Percentiles rank a stretch among this genome's conserved stretches.
Conservation (phyloP, 305 asterid genomes). For the Striga hermonthica region DNA sequence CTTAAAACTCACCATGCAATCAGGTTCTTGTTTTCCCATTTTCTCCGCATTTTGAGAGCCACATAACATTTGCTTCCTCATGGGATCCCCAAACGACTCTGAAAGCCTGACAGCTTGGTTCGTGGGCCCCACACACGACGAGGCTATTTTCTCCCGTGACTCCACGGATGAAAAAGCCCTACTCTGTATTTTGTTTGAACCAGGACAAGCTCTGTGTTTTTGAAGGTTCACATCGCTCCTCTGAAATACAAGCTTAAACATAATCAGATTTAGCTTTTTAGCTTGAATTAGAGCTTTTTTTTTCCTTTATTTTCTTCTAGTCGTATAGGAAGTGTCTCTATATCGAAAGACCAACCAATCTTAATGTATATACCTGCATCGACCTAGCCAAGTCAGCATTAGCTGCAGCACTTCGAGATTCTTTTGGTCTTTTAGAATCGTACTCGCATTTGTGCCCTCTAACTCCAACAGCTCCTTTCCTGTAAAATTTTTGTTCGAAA, state of each 20-base stretch:
- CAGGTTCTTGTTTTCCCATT: conserved; percentile 39
- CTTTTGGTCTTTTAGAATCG: conserved; percentile 43
- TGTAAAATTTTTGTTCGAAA: conserved; percentile 35
- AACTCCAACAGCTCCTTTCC: conserved; percentile 51
- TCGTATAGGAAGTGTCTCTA: too few species aligned
- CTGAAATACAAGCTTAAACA: conserved; percentile 35
- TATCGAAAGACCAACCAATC: conserved; percentile 3
- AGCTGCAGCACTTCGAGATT: conserved; percentile 41
- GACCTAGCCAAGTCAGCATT: conserved; percentile 46
- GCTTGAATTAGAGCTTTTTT: background rate
- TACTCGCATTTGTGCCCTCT: conserved; percentile 43
- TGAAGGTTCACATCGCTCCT: conserved; percentile 50
- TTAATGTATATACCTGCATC: conserved; percentile 43
- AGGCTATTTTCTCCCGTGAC: conserved; percentile 34
- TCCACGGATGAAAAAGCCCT: conserved; percentile 48
- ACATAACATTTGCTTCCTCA: conserved; percentile 40
- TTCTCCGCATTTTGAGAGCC: conserved; percentile 46
- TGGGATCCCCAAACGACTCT: conserved; percentile 43
- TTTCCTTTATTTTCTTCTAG: background rate
- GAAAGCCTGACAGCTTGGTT: conserved; percentile 42
- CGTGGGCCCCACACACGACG: conserved; percentile 36
- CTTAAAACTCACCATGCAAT: conserved; percentile 46
- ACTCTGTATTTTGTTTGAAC: conserved; percentile 29
- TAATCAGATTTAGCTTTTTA: background rate
- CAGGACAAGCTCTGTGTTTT: conserved; percentile 39